phyloP scores from a whole-genome alignment of 352 stramenopile genomes.

The Globisporangium cystogenes region DNA sequence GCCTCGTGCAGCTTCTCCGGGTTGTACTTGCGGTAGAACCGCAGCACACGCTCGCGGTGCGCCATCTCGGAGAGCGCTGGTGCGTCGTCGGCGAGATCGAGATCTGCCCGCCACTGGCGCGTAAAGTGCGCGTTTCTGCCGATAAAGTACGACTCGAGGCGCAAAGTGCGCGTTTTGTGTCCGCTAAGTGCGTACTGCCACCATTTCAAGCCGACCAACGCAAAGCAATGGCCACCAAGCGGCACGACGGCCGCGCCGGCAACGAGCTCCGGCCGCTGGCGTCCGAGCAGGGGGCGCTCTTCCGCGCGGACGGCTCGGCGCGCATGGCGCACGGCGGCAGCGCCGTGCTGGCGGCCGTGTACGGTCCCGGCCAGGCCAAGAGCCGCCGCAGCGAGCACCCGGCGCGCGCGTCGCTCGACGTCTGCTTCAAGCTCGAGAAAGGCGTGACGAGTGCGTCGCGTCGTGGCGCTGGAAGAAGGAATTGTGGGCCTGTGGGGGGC shows the following conservation, averaged over 20 bases:
- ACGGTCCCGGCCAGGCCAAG: conserved; percentile 71
- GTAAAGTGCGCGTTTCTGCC: not conserved
- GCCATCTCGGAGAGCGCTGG: conserved; percentile 23
- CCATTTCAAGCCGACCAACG: conserved; percentile 16
- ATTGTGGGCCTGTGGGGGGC: not conserved
- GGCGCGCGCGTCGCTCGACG: conserved; percentile 57
- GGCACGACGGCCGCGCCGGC: conserved; percentile 55
- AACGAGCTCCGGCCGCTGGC: conserved; percentile 77
- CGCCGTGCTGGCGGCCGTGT: conserved; percentile 68
- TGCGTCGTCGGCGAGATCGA: no score
- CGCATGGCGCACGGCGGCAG: conserved; percentile 76
- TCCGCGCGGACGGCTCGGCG: conserved; percentile 72
- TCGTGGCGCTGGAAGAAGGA: no score
- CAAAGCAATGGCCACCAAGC: conserved; percentile 29
- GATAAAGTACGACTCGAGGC: not conserved
- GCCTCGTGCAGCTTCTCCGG: conserved; percentile 79
- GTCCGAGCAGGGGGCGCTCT: conserved; percentile 71
- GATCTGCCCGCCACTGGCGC: no score
- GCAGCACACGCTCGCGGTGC: conserved; percentile 59
- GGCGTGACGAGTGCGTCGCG: conserved; percentile 49
- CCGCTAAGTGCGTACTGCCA: not conserved
- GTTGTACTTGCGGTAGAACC: conserved; percentile 87
- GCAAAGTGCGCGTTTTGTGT: not conserved
- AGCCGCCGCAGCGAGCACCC: conserved; percentile 62
- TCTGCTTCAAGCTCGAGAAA: conserved; percentile 81